Percentiles rank a stretch among this genome's conserved stretches.
These are phyloP conservation scores for Eimeria zaria DNA, from an alignment of 169 alveolate genomes.

Conservation along the genomic window DNA sequence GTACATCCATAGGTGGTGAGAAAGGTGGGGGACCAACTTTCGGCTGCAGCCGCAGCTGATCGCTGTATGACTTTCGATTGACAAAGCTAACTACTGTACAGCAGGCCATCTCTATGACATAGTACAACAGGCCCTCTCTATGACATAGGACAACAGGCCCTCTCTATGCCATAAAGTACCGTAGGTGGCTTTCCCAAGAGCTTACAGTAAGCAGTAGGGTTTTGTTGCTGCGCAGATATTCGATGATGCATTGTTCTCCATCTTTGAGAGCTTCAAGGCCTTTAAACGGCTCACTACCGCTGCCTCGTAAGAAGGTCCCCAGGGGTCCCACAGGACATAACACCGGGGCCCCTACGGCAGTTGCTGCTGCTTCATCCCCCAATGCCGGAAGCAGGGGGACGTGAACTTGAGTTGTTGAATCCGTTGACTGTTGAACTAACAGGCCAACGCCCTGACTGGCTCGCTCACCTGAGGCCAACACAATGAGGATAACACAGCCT, in stretches of 20 bases:
- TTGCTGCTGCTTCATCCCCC: constrained; percentile 71
- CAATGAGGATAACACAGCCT: background rate
- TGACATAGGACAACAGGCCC: background rate
- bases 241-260: constrained; percentile 35
- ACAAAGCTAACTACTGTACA: no score
- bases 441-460: constrained; percentile 31
- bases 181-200: background rate
- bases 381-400: constrained; percentile 64
- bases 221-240: constrained; percentile 20
- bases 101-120: background rate
- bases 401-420: background rate
- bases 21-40: background rate
- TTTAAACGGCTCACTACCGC: constrained; percentile 59
- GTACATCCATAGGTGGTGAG: background rate
- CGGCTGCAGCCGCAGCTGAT: background rate
- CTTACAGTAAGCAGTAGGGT: constrained; percentile 59
- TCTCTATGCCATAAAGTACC: background rate
- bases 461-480: constrained; percentile 37
- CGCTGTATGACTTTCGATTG: background rate
- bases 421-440: constrained; percentile 1
- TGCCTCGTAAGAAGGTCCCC: constrained; percentile 67
- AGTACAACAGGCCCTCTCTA: background rate
- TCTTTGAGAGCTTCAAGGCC: constrained; percentile 61
- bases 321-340: constrained; percentile 72
- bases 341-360: constrained; percentile 55